phyloP scores from a whole-genome alignment of 345 rosid genomes.

The Gossypium raimondii region DNA sequence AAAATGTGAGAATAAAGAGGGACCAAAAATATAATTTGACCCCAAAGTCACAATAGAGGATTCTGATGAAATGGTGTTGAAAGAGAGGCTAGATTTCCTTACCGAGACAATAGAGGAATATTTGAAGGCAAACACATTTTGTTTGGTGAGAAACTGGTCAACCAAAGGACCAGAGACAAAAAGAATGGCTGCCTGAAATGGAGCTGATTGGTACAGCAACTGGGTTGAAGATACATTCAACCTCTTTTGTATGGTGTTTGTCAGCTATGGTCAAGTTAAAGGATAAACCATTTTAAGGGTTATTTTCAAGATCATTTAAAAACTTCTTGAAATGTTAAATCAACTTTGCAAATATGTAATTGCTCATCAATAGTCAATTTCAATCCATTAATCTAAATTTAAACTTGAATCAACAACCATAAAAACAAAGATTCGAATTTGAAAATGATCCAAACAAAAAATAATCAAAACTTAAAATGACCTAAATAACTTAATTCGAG shows the following conservation, averaged over 20 bases:
- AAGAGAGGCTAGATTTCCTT: neutral
- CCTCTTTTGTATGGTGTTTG: slow-evolving; percentile 94
- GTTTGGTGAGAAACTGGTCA: slow-evolving; percentile 77
- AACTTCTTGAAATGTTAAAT: no score
- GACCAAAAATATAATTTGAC: neutral
- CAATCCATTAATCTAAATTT: no score
- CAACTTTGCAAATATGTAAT: no score
- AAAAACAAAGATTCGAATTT: no score
- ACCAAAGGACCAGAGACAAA: slow-evolving; percentile 94
- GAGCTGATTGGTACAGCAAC: slow-evolving; percentile 93
- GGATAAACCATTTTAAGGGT: neutral
- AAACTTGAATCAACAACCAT: no score
- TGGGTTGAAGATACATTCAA: slow-evolving; percentile 93
- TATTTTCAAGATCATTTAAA: no score
- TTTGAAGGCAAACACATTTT: slow-evolving; percentile 75
- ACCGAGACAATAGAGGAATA: slow-evolving; percentile 81
- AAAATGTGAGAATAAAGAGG: no score
- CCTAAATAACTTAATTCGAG: no score
- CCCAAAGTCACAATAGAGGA: no score
- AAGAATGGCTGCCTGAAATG: slow-evolving; percentile 96
- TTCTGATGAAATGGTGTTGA: neutral
- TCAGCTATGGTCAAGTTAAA: slow-evolving; percentile 55
- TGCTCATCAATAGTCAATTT: no score
- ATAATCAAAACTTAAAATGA: no score
- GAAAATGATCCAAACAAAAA: no score